These are phyloP conservation scores for Globisporangium abappressorium DNA, from an alignment of 352 stramenopile genomes.

Conservation along the genomic window DNA sequence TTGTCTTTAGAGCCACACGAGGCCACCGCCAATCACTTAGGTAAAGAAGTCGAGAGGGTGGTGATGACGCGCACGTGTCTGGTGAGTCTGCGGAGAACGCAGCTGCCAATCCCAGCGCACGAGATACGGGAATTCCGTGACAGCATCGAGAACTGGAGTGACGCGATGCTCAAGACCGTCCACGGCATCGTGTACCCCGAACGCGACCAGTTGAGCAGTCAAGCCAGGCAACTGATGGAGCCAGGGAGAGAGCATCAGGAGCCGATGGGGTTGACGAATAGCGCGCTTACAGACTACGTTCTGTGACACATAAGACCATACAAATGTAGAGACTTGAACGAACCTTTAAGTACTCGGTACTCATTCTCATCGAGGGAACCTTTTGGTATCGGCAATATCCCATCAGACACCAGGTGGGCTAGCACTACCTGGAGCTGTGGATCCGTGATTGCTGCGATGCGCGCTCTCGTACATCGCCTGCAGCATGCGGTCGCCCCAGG, in stretches of 20 bases:
- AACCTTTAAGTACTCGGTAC: too few species aligned
- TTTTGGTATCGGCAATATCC: too few species aligned
- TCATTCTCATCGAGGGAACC: too few species aligned
- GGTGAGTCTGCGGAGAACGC: neutral
- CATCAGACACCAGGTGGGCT: neutral
- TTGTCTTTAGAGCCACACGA: too few species aligned
- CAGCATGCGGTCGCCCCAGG: constrained; percentile 16
- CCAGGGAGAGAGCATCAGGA: too few species aligned
- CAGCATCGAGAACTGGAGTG: constrained; percentile 6
- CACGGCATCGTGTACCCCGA: neutral
- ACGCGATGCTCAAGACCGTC: constrained; percentile 1
- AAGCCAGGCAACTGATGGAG: too few species aligned
- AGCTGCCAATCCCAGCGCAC: neutral
- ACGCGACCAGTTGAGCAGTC: too few species aligned
- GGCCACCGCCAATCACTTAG: too few species aligned
- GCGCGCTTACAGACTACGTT: too few species aligned
- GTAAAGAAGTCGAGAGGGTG: neutral
- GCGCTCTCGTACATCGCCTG: constrained; percentile 11
- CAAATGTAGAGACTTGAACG: too few species aligned
- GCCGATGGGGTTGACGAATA: too few species aligned
- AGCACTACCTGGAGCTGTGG: neutral
- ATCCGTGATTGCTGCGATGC: neutral
- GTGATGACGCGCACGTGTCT: constrained; percentile 8
- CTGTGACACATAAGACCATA: neutral
- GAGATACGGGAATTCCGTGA: neutral